Base-by-base conservation (phyloP, 2,329 filamentous ascomycete species). In the Coniochaeta prunicola region DNA sequence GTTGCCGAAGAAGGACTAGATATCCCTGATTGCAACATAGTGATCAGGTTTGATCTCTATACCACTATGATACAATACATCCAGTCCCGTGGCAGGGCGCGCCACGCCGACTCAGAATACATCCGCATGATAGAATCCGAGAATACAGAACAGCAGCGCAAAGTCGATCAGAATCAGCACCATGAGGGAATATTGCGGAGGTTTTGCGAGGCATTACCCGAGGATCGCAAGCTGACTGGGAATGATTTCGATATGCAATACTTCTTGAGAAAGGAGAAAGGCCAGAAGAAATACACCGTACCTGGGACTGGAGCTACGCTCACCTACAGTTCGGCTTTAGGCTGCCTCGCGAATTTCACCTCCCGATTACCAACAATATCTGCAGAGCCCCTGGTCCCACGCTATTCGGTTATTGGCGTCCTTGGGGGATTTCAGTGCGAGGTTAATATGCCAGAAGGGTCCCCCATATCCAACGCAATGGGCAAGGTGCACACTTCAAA, bases 51-150 rank as follows among this genome's bases (percentile, higher is more conserved):
- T 67, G 91, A 97, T 68, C 81, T 96, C 2, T 96, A 92, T 72
- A 80, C 82, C 12, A 97, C 93, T 0, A 86, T 96, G 71, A 97
- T 97, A 57, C 90, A 96, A 68, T 97, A 97, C 69, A 87, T 97
- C 21, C 94, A 99, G 71, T 97, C 92, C 15, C 84, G 91, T 62
- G 94, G 94, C 0, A 84, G 94, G 58, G 94, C 94, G 13, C 83
- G 94, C 40, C 89, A 91, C 66, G 72, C 75, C 0, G 81, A 88
- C 58, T 97, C 94, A 0, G 86, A 83, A 62, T 97, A 93, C 70
- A 82, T 92, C 34, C 90, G 90, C 66, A 92, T 99, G 89, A 70
- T 91, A 2, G 92, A 97, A 68, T 68, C 73, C 1, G 82, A 80
- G 8, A 96, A 96, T 65, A 63, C 70, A 13, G 74, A 76, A 0